These are phyloP conservation scores for Calonectria pseudoreteaudii DNA, from an alignment of 2,329 filamentous ascomycete species.

Conservation along the genomic window DNA sequence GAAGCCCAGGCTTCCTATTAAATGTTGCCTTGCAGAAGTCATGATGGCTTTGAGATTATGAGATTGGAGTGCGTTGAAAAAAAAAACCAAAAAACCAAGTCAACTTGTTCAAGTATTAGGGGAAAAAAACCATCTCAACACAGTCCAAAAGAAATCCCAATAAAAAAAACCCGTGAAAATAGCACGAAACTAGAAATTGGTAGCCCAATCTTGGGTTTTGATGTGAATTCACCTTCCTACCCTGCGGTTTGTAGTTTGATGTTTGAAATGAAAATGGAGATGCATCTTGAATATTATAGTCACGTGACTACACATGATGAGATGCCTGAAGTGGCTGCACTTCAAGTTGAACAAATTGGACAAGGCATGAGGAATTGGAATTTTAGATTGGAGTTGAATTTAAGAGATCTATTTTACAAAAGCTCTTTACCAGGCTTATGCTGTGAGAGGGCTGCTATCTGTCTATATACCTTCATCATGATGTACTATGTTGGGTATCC, in stretches of 20 bases:
- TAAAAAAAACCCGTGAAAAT: background rate
- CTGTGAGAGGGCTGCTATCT: background rate
- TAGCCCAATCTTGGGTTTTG: background rate
- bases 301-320: constrained; percentile 31
- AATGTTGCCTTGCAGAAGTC: background rate
- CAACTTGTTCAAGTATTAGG: background rate
- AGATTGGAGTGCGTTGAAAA: background rate
- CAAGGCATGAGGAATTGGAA: background rate
- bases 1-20: background rate
- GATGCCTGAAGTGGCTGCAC: background rate
- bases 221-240: background rate
- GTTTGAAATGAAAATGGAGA: background rate
- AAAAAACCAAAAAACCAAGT: background rate
- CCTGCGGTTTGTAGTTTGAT: background rate
- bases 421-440: background rate
- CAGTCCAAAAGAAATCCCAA: background rate
- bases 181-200: background rate
- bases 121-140: background rate
- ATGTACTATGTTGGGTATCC: constrained; percentile 30
- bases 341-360: background rate
- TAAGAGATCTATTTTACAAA: constrained; percentile 3
- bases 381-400: background rate
- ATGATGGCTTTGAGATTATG: background rate
- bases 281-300: background rate
- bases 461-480: constrained; percentile 1